Base-by-base conservation (phyloP, 805 yeast species). In the Cephaloascus fragrans region DNA sequence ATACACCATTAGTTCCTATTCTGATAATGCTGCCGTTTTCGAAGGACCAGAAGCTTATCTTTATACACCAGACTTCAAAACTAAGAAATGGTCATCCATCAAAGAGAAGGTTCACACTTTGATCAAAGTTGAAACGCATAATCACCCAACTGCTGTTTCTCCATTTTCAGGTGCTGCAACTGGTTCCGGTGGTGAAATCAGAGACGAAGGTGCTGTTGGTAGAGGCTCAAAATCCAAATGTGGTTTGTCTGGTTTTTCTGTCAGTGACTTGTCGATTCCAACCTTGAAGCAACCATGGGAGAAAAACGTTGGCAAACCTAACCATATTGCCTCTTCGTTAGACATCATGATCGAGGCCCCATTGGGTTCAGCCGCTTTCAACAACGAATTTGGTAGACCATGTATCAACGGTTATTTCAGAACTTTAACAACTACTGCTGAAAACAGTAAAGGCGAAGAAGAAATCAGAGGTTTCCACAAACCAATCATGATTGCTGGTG, bases 141-240 rank as follows among this genome's bases (percentile, higher is more conserved):
- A 93, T 66, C 99, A 93, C 61, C 99, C 99, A 40, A 93, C 99
- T 19, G 98, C 98, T 1, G 97, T 93, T 4, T 90, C 97, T 18
- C 99, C 99, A 32, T 93, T 87, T 64, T 89, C 98, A 3, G 99
- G 99, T 61, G 99, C 99, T 26, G 95, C 99, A 34, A 93, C 99
- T 12, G 99, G 99, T 46, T 89, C 97, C 9, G 99, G 99, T 60
- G 99, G 99, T 69, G 99, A 93, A 65, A 93, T 93, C 54, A 85
- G 99, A 73, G 99, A 93, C 62, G 99, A 93, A 67, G 98, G 97
- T 66, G 98, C 99, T 23, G 96, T 93, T 19, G 99, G 99, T 46
- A 79, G 97, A 60, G 99, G 99, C 35, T 90, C 97, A 19, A 87
- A 87, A 61, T 77, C 97, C 34, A 90, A 93, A 64, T 95, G 97